Evolutionary conservation across 805 yeast species (phyloP), one percentile per base, ranked within the genome.

Genomic region (Myxozyma kluyveri): DNA sequence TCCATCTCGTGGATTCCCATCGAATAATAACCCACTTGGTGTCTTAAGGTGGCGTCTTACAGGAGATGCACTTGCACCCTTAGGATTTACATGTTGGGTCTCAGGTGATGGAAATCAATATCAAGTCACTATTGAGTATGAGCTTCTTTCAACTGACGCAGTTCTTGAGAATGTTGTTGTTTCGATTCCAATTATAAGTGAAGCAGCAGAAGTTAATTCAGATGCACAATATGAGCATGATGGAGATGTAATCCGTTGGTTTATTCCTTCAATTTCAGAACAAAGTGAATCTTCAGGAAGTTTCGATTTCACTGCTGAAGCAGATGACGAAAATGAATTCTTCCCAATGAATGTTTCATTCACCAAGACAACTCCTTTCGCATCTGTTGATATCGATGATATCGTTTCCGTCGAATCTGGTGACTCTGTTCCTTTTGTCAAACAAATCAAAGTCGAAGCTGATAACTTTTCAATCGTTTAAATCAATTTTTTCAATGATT

Each of bases 41-140:
- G 95, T 91, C 27, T 79, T 93, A 63, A 84, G 96, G 76, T 91
- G 96, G 98, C 84, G 88, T 68, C 83, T 83, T 41, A 76, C 75
- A 39, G 86, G 85, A 32, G 82, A 80, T 43, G 42, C 46, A 5
- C 62, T 77, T 47, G 72, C 78, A 31, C 98, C 98, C 31, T 69
- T 91, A 47, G 75, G 79, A 42, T 75, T 93, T 59, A 83, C 91
- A 36, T 83, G 90, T 36, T 91, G 99, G 99, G 84, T 88, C 46
- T 74, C 82, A 43, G 76, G 78, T 52, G 80, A 81, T 33, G 77
- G 82, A 52, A 81, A 78, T 42, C 65, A 78, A 47, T 79, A 83
- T 52, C 85, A 82, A 52, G 85, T 90, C 19, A 90, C 96, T 2
- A 75, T 93, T 61, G 99, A 91, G 73, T 90, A 86, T 70, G 98